Percentiles rank a stretch among this genome's conserved stretches.
Conservation (phyloP, 2,329 filamentous ascomycete genomes). For the Lasiodiplodia sp. region DNA sequence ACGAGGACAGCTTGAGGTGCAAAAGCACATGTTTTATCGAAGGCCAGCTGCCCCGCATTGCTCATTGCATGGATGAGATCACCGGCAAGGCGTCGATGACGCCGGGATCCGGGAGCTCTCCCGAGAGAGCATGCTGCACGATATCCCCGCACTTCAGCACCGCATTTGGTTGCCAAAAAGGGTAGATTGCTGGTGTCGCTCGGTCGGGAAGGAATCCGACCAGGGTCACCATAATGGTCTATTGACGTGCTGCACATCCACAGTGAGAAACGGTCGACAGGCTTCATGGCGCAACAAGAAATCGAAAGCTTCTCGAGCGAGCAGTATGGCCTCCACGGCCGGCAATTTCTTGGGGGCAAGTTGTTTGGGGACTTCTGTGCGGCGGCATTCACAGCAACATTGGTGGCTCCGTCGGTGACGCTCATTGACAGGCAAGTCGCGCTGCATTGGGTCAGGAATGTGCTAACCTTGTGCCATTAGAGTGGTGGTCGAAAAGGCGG, state of each 20-base stretch:
- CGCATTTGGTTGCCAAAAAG: background rate
- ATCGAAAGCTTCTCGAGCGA: background rate
- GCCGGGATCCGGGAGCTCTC: conserved; percentile 12
- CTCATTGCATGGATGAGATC: conserved; percentile 9
- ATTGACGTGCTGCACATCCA: background rate
- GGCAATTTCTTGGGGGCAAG: background rate
- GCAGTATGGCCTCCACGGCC: background rate
- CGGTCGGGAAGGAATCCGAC: conserved; percentile 5
- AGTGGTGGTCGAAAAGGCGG: conserved; percentile 40
- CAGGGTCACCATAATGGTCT: background rate
- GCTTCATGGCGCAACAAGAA: background rate
- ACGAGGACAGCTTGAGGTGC: background rate
- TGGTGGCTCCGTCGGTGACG: conserved; percentile 39
- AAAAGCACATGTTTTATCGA: conserved; percentile 6
- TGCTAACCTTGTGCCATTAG: background rate
- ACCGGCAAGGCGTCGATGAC: background rate
- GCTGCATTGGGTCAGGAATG: background rate
- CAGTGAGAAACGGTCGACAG: background rate
- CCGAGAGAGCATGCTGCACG: background rate
- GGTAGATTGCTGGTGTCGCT: background rate
- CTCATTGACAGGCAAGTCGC: conserved; percentile 40
- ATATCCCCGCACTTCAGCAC: background rate
- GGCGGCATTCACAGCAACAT: conserved; percentile 38
- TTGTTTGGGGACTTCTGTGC: conserved; percentile 39
- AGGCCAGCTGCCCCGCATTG: background rate